Evolutionary conservation across 345 rosid species (phyloP).

Genomic region (Gynandropsis gynandra): DNA sequence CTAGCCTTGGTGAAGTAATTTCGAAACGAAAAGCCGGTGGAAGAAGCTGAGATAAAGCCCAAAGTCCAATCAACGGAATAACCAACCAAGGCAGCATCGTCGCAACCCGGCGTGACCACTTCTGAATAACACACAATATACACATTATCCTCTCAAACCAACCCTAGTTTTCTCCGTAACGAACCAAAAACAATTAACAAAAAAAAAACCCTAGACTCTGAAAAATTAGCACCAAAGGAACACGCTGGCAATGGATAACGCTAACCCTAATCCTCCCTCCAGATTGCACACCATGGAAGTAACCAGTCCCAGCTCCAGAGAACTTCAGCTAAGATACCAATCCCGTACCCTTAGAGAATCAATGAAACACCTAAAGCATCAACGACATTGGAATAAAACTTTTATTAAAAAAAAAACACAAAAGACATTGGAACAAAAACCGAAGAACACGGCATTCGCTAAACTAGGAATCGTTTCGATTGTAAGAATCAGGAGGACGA

Average conservation of each 20-base stretch:
- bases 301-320: slow-evolving; percentile 32
- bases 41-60: slow-evolving; percentile 96
- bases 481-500: too few relatives aligned
- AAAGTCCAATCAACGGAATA: slow-evolving; percentile 87
- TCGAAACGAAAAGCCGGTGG: slow-evolving; percentile 97
- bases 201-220: slow-evolving; percentile 30
- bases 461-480: too few relatives aligned
- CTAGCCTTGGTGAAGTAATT: slow-evolving; percentile 87
- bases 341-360: slow-evolving; percentile 19
- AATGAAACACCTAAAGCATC: slow-evolving; percentile 25
- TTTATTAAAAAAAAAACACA: slow-evolving; percentile 22
- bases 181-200: slow-evolving; percentile 15
- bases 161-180: slow-evolving; percentile 35
- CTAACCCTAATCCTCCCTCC: slow-evolving; percentile 31
- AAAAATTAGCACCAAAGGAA: slow-evolving; percentile 18
- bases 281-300: slow-evolving; percentile 25
- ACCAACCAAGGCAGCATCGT: slow-evolving; percentile 99
- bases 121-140: slow-evolving; percentile 97
- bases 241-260: slow-evolving; percentile 34
- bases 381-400: slow-evolving; percentile 15
- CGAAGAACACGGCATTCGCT: too few relatives aligned
- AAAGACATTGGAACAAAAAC: slow-evolving; percentile 13
- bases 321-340: slow-evolving; percentile 32
- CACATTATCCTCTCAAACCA: slow-evolving; percentile 81
- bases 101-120: slow-evolving; percentile 99